Conservation (phyloP, 768 basidiomycete species). For the Russula emetica region DNA sequence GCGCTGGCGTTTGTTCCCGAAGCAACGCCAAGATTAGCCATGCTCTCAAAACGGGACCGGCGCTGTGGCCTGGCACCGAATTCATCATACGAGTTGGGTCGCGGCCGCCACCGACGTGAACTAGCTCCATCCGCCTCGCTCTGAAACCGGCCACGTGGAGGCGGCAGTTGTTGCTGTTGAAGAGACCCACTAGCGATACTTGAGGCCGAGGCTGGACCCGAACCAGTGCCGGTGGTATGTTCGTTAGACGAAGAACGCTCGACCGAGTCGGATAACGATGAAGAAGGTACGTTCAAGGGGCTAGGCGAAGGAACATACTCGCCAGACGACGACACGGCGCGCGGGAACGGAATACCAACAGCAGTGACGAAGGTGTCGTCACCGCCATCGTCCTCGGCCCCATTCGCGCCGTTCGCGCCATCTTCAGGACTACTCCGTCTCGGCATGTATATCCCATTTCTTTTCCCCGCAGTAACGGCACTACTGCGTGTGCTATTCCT, state of each 20-base stretch:
- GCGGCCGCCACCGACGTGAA: slow-evolving; percentile 46
- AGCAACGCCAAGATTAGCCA: slow-evolving; percentile 56
- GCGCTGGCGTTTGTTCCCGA: slow-evolving; percentile 48
- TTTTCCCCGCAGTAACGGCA: background rate
- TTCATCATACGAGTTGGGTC: slow-evolving; percentile 69
- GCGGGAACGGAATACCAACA: slow-evolving; percentile 58
- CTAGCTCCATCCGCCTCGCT: slow-evolving; percentile 64
- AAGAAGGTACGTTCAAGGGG: slow-evolving; percentile 16
- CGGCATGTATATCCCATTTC: slow-evolving; percentile 19
- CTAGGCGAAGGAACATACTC: slow-evolving; percentile 45
- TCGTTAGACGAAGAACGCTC: slow-evolving; percentile 10
- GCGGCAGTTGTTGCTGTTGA: slow-evolving; percentile 38
- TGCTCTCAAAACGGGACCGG: slow-evolving; percentile 67
- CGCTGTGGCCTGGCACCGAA: slow-evolving; percentile 48
- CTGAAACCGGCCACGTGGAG: slow-evolving; percentile 60
- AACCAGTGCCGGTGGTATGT: background rate
- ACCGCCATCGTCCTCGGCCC: slow-evolving; percentile 10
- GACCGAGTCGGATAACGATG: slow-evolving; percentile 17
- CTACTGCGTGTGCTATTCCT: slow-evolving; percentile 42
- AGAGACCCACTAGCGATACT: background rate
- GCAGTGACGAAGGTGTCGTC: slow-evolving; percentile 30
- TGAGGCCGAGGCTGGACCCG: background rate
- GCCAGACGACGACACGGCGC: slow-evolving; percentile 43
- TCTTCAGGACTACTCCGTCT: slow-evolving; percentile 20
- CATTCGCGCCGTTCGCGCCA: slow-evolving; percentile 15